phyloP scores from a whole-genome alignment of 2,329 filamentous ascomycete species.

The Fusarium sp. region DNA sequence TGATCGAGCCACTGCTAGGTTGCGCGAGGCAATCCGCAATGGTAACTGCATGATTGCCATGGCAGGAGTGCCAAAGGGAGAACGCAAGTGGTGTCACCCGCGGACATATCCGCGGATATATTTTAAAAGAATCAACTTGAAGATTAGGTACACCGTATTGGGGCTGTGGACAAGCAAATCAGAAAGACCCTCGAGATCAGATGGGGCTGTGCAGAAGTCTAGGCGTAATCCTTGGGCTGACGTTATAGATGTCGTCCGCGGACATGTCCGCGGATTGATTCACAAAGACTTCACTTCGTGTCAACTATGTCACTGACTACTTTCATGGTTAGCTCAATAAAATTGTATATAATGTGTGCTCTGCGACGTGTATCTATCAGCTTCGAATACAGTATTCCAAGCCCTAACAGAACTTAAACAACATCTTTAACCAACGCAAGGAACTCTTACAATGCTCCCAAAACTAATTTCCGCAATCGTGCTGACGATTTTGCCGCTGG shows the following conservation, averaged over 20 bases:
- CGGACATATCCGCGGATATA: too few relatives aligned
- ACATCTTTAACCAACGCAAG: background rate
- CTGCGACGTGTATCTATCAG: background rate
- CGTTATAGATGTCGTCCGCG: background rate
- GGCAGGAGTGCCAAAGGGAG: too few relatives aligned
- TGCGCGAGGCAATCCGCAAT: too few relatives aligned
- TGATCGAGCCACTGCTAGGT: too few relatives aligned
- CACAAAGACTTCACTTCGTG: background rate
- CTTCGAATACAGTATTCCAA: background rate
- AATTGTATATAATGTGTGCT: background rate
- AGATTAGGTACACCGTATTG: too few relatives aligned
- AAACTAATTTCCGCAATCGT: background rate
- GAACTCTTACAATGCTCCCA: background rate
- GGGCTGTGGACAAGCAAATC: too few relatives aligned
- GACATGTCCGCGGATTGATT: background rate
- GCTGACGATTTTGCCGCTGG: background rate
- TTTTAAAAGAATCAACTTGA: too few relatives aligned
- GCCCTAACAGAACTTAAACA: background rate
- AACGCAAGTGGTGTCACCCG: too few relatives aligned
- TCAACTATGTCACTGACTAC: background rate
- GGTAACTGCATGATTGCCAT: too few relatives aligned
- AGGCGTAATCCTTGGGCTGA: background rate
- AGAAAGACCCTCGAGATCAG: background rate
- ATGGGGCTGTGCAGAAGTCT: background rate
- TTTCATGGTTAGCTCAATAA: background rate